phyloP scores from a whole-genome alignment of 352 stramenopile species.

The Bremia lactucae region DNA sequence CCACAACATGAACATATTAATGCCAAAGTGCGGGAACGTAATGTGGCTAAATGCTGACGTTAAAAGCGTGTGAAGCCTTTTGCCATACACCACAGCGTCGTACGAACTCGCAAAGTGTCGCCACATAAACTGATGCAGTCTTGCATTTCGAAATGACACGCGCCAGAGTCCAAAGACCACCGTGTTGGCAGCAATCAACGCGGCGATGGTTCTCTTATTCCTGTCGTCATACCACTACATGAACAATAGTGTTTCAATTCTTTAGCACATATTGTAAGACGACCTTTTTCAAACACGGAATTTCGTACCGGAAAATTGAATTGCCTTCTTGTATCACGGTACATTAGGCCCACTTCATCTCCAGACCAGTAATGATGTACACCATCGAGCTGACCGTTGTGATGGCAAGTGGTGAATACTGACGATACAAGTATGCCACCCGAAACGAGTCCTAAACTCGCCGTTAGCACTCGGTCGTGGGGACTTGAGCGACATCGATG shows the following conservation, averaged over 20 bases:
- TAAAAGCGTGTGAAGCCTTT: slow-evolving; percentile 60
- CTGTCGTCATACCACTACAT: slow-evolving; percentile 44
- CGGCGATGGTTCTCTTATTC: slow-evolving; percentile 49
- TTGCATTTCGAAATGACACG: slow-evolving; percentile 33
- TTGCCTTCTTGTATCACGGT: slow-evolving; percentile 12
- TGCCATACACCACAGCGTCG: slow-evolving; percentile 48
- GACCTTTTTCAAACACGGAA: not conserved
- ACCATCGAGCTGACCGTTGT: slow-evolving; percentile 1
- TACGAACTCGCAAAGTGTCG: slow-evolving; percentile 77
- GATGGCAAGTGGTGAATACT: slow-evolving; percentile 9
- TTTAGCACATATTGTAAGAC: not conserved
- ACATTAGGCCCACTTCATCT: slow-evolving; percentile 20
- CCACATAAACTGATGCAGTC: slow-evolving; percentile 70
- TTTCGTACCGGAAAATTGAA: slow-evolving; percentile 15
- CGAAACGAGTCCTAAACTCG: slow-evolving; percentile 39
- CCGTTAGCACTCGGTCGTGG: slow-evolving; percentile 35
- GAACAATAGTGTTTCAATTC: not conserved
- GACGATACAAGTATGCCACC: slow-evolving; percentile 34
- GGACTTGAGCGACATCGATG: not conserved
- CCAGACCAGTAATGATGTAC: slow-evolving; percentile 20
- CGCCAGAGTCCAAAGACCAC: slow-evolving; percentile 67
- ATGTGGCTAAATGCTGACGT: slow-evolving; percentile 81
- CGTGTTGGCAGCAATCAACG: slow-evolving; percentile 57
- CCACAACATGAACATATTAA: slow-evolving; percentile 88
- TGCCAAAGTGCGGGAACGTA: slow-evolving; percentile 64